Evolutionary conservation across 805 yeast genomes (phyloP).

Genomic region (Barnettozyma botsteinii): DNA sequence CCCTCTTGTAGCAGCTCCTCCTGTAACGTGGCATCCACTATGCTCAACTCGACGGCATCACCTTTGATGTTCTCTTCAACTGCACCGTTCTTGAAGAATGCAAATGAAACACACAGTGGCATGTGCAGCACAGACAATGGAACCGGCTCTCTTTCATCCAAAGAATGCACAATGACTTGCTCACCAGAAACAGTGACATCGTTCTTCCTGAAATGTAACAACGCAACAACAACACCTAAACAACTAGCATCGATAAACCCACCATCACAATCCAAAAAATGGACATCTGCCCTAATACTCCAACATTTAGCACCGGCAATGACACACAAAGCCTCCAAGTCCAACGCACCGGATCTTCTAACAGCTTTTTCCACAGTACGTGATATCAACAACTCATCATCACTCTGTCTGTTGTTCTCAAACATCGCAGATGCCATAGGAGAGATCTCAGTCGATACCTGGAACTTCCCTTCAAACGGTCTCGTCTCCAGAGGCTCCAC

Average conservation of each 20-base stretch:
- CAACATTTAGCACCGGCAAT: conserved; percentile 89
- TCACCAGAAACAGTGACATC: conserved; percentile 71
- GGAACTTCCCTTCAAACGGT: conserved; percentile 89
- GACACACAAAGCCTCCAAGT: conserved; percentile 84
- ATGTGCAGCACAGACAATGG: conserved; percentile 80
- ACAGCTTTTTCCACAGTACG: conserved; percentile 89
- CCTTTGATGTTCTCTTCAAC: conserved; percentile 69
- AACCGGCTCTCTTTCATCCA: conserved; percentile 80
- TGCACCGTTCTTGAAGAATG: conserved; percentile 68
- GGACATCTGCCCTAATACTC: conserved; percentile 86
- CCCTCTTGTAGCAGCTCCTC: conserved; percentile 81
- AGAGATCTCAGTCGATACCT: conserved; percentile 77
- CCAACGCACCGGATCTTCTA: conserved; percentile 84
- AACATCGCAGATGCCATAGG: conserved; percentile 88
- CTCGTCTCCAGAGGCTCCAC: conserved; percentile 80
- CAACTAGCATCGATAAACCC: conserved; percentile 88
- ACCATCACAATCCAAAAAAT: conserved; percentile 86
- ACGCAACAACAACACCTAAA: conserved; percentile 81
- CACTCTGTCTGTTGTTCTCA: conserved; percentile 64
- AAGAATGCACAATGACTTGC: conserved; percentile 58
- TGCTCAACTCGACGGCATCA: conserved; percentile 51
- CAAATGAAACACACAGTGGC: conserved; percentile 85
- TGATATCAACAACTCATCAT: conserved; percentile 74
- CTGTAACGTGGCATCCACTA: conserved; percentile 69
- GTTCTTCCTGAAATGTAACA: conserved; percentile 78